Percentiles rank a stretch among this genome's conserved stretches.
Evolutionary conservation across 2,329 filamentous ascomycete species (phyloP).

Genomic region (Mycosphaerelloides madeirae): DNA sequence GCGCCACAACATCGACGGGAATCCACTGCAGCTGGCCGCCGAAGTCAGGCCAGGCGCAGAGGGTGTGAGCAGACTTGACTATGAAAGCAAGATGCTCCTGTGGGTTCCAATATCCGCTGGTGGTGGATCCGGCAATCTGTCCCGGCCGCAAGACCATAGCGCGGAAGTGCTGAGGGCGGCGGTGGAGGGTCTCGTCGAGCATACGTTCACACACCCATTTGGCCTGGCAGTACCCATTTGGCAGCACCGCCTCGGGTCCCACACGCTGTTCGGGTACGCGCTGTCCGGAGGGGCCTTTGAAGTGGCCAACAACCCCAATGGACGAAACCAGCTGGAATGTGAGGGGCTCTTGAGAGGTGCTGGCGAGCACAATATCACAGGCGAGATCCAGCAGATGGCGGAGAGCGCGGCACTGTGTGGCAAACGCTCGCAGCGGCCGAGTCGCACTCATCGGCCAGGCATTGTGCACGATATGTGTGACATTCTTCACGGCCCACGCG

Average conservation of each 20-base stretch:
- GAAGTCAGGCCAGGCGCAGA: constrained; percentile 41
- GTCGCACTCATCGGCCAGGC: constrained; percentile 55
- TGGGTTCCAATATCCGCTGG: constrained; percentile 52
- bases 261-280: constrained; percentile 44
- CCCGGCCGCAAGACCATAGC: constrained; percentile 45
- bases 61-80: constrained; percentile 47
- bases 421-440: constrained; percentile 47
- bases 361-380: constrained; percentile 24
- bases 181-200: constrained; percentile 46
- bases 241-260: constrained; percentile 38
- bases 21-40: constrained; percentile 43
- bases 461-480: constrained; percentile 52
- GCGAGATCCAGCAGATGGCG: constrained; percentile 49
- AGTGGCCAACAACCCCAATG: constrained; percentile 38
- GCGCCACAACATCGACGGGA: constrained; percentile 43
- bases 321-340: constrained; percentile 42
- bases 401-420: constrained; percentile 48
- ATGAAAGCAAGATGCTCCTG: constrained; percentile 50
- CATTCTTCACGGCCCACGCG: constrained; percentile 31
- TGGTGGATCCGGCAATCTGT: constrained; percentile 50
- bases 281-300: constrained; percentile 23
- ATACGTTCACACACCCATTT: constrained; percentile 51
- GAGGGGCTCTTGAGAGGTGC: constrained; percentile 17
- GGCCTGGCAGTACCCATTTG: constrained; percentile 50
- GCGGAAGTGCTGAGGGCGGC: constrained; percentile 41